Percentiles rank a stretch among this genome's conserved stretches.
These are phyloP conservation scores for Iberis pinnata DNA, from an alignment of 345 rosid genomes.

Conservation along the genomic window DNA sequence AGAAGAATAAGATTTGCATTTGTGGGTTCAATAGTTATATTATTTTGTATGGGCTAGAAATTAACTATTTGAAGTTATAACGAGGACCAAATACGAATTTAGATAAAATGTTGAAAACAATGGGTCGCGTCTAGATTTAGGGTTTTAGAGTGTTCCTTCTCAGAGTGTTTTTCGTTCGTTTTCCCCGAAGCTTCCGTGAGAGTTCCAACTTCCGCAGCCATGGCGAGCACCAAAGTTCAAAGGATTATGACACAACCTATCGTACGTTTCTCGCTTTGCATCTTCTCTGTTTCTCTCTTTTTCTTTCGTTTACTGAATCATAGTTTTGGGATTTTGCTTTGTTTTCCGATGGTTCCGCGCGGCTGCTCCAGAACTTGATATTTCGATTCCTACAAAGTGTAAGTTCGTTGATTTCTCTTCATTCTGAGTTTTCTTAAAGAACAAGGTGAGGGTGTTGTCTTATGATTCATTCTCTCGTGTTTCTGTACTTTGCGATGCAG, in stretches of 20 bases:
- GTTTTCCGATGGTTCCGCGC: slow-evolving; percentile 18
- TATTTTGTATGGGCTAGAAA: too few species aligned
- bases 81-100: too few species aligned
- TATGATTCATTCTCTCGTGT: neutral
- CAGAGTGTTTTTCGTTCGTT: too few species aligned
- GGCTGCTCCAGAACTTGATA: slow-evolving; percentile 75
- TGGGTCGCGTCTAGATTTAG: too few species aligned
- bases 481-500: slow-evolving; percentile 31
- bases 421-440: too few species aligned
- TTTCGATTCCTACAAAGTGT: slow-evolving; percentile 96
- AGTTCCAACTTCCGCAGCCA: slow-evolving; percentile 25
- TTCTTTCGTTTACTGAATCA: too few species aligned
- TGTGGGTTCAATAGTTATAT: too few species aligned
- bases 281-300: slow-evolving; percentile 1
- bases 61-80: too few species aligned
- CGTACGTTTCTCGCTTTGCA: slow-evolving; percentile 26
- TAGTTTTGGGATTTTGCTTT: neutral
- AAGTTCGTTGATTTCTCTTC: slow-evolving; percentile 28
- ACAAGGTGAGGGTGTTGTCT: neutral
- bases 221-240: slow-evolving; percentile 89
- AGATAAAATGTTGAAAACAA: too few species aligned
- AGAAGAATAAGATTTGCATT: too few species aligned
- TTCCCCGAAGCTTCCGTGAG: slow-evolving; percentile 7
- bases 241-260: slow-evolving; percentile 84
- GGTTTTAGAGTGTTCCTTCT: slow-evolving; percentile 20